These are phyloP conservation scores for Pichia sp. DNA, from an alignment of 1,139 yeast species.

Conservation along the genomic window DNA sequence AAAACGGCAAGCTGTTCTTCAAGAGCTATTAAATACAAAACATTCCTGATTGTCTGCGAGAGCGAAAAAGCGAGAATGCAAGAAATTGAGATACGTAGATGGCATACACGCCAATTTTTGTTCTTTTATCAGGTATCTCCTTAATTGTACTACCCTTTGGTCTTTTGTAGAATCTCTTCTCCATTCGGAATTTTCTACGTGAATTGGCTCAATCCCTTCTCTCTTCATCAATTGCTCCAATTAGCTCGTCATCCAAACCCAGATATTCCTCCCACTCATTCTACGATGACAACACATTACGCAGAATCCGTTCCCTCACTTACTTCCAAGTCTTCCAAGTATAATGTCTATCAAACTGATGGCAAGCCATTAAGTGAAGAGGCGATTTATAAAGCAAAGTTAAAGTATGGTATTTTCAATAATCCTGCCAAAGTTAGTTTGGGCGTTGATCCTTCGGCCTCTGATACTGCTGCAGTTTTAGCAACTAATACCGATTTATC, in stretches of 20 bases:
- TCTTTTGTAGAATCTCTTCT: no score
- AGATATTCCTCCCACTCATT: neutral
- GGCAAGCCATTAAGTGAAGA: slow-evolving; percentile 68
- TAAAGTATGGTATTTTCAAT: slow-evolving; percentile 67
- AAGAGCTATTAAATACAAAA: no score
- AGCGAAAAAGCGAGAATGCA: no score
- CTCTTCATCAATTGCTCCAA: neutral
- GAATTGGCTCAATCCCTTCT: neutral
- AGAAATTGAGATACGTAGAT: no score
- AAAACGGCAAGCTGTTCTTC: no score
- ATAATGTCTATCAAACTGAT: slow-evolving; percentile 54
- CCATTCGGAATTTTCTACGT: no score
- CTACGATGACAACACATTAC: slow-evolving; percentile 14
- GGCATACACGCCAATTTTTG: no score
- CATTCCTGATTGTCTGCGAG: no score
- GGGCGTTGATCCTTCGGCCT: slow-evolving; percentile 65
- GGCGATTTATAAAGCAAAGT: slow-evolving; percentile 71
- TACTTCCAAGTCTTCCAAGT: slow-evolving; percentile 24
- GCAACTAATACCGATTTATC: slow-evolving; percentile 63
- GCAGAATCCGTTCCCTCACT: slow-evolving; percentile 24
- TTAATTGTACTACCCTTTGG: no score
- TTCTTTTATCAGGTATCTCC: no score
- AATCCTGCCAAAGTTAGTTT: slow-evolving; percentile 62
- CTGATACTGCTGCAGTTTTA: slow-evolving; percentile 69
- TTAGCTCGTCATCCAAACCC: neutral